These are phyloP conservation scores for Styphnolobium japonicum DNA, from an alignment of 306 rosid species.

Conservation along the genomic window DNA sequence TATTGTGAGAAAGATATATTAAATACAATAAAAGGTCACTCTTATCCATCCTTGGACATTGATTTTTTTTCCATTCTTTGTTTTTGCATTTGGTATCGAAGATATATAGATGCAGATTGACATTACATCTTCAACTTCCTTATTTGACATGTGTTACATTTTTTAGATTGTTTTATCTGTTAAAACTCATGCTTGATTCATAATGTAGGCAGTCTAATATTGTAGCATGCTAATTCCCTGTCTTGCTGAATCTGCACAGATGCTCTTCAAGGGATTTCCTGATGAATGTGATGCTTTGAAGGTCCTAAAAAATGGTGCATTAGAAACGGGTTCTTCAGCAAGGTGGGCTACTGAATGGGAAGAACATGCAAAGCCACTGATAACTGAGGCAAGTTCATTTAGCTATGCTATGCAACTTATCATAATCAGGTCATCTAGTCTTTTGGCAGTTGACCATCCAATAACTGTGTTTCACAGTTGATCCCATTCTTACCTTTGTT, in stretches of 20 bases:
- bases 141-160: neutral
- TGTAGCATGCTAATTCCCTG: slow-evolving; percentile 11
- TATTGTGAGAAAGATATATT: neutral
- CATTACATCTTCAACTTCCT: neutral
- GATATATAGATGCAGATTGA: neutral
- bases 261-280: slow-evolving; percentile 90
- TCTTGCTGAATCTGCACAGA: slow-evolving; percentile 45
- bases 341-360: slow-evolving; percentile 93
- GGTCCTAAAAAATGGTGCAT: slow-evolving; percentile 57
- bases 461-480: neutral
- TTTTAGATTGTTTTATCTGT: neutral
- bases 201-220: neutral
- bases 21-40: neutral
- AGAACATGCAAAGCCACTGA: slow-evolving; percentile 78
- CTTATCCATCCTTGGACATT: neutral
- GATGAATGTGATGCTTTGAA: slow-evolving; percentile 58
- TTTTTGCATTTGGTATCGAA: neutral
- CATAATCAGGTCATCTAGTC: neutral
- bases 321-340: slow-evolving; percentile 65
- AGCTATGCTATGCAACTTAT: slow-evolving; percentile 13
- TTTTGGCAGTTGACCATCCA: neutral
- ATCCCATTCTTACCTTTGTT: neutral
- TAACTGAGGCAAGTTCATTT: slow-evolving; percentile 63
- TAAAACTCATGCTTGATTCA: neutral
- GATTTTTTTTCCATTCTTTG: neutral